These are phyloP conservation scores for Apiotrichum gamsii DNA, from an alignment of 1,284 basidiomycete species.

Conservation along the genomic window DNA sequence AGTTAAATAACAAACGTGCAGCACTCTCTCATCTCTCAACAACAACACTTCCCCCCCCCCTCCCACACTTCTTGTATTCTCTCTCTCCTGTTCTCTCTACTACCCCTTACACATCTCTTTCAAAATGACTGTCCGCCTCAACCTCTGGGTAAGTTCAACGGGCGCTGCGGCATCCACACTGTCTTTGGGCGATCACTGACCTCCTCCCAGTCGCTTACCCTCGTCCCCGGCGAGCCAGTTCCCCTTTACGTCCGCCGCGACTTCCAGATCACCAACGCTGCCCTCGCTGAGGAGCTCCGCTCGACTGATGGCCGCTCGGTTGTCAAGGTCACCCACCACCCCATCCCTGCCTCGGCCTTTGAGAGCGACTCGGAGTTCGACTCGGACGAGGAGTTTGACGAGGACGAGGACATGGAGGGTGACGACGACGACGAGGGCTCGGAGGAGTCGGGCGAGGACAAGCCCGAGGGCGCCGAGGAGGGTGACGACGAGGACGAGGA, in stretches of 20 bases:
- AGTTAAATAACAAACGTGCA: too few relatives aligned
- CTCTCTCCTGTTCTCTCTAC: background rate
- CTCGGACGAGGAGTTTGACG: constrained; percentile 44
- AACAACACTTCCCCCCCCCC: too few relatives aligned
- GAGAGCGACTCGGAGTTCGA: constrained; percentile 52
- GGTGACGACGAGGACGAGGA: constrained; percentile 44
- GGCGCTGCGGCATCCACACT: background rate
- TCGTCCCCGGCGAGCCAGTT: constrained; percentile 51
- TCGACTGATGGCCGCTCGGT: constrained; percentile 64
- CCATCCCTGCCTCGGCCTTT: constrained; percentile 41
- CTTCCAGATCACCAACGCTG: constrained; percentile 75
- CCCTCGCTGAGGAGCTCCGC: constrained; percentile 66
- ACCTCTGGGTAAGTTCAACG: constrained; percentile 39
- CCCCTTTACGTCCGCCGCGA: constrained; percentile 62
- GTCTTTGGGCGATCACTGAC: background rate
- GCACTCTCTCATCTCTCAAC: background rate
- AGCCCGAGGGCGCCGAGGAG: constrained; percentile 46
- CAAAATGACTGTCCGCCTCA: constrained; percentile 41
- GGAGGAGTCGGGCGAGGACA: constrained; percentile 48
- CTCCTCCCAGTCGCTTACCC: constrained; percentile 26
- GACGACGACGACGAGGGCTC: constrained; percentile 42
- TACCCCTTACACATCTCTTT: background rate
- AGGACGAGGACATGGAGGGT: constrained; percentile 45
- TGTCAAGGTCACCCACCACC: constrained; percentile 67
- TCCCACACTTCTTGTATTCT: too few relatives aligned